phyloP scores from a whole-genome alignment of 208 protist genomes.

The Crithidia brevicula region DNA sequence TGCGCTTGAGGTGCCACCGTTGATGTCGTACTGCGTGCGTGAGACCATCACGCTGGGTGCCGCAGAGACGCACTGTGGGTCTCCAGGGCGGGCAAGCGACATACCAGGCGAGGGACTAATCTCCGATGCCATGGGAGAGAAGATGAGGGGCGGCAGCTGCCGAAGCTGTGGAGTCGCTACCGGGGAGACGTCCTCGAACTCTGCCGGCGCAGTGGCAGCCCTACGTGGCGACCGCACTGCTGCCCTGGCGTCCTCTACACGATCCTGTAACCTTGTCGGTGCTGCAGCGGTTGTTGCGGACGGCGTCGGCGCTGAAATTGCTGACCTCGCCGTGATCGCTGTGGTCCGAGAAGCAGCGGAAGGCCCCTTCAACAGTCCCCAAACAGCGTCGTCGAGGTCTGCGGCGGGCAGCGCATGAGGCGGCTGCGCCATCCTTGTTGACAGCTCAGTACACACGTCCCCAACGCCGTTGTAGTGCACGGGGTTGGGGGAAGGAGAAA shows the following conservation, averaged over 20 bases:
- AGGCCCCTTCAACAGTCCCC: neutral
- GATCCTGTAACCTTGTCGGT: too few relatives aligned
- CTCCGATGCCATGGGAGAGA: neutral
- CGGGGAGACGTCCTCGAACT: neutral
- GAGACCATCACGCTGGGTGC: neutral
- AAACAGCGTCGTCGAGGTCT: slow-evolving; percentile 4
- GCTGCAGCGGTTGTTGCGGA: too few relatives aligned
- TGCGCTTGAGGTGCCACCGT: neutral
- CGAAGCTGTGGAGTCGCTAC: neutral
- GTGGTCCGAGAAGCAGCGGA: neutral
- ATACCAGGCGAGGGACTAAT: slow-evolving; percentile 6
- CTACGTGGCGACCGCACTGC: neutral
- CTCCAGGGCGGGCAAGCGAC: slow-evolving; percentile 11
- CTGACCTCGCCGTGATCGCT: too few relatives aligned
- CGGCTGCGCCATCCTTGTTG: neutral
- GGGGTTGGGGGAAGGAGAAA: too few relatives aligned
- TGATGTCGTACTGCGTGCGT: neutral
- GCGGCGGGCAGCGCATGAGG: neutral
- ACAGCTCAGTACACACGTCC: too few relatives aligned
- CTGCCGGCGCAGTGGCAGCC: neutral
- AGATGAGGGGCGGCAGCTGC: neutral
- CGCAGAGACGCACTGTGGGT: too few relatives aligned
- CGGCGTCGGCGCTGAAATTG: too few relatives aligned
- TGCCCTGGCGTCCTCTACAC: neutral
- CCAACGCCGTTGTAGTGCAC: too few relatives aligned